Evolutionary conservation across 768 basidiomycete species (phyloP).

Genomic region (Dendrothele bispora): DNA sequence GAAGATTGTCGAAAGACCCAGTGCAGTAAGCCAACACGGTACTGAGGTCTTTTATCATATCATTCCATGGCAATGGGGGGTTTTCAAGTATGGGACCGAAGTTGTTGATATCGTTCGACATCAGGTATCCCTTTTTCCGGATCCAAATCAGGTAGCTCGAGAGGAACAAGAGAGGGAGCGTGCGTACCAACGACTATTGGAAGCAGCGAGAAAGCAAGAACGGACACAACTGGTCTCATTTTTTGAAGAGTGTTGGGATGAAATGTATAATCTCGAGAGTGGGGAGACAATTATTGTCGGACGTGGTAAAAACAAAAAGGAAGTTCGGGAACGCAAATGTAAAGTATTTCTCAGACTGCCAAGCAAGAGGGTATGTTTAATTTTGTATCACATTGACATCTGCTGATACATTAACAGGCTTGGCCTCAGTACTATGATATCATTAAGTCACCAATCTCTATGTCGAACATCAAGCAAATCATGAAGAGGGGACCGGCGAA

Average conservation of each 20-base stretch:
- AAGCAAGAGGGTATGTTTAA: neutral
- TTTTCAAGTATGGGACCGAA: neutral
- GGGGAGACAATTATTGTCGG: neutral
- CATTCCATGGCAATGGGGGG: conserved; percentile 6
- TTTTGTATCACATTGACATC: neutral
- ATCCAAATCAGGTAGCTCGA: neutral
- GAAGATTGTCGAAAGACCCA: neutral
- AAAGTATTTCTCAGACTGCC: neutral
- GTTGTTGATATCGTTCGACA: conserved; percentile 6
- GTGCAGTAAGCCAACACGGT: neutral
- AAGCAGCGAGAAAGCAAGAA: neutral
- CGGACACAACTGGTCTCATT: neutral
- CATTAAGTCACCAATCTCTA: neutral
- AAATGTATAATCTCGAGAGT: too few species aligned
- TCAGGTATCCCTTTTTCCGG: conserved; percentile 2
- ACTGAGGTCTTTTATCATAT: conserved; percentile 1
- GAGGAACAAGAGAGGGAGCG: neutral
- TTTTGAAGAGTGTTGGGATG: neutral
- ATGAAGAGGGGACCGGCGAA: neutral
- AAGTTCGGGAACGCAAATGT: neutral
- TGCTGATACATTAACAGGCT: neutral
- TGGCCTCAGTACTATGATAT: neutral
- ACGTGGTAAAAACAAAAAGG: neutral
- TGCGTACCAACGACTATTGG: neutral
- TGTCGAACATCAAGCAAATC: neutral